Conservation (phyloP, 2,329 filamentous ascomycete genomes). For the Hymenoscyphus infarciens region DNA sequence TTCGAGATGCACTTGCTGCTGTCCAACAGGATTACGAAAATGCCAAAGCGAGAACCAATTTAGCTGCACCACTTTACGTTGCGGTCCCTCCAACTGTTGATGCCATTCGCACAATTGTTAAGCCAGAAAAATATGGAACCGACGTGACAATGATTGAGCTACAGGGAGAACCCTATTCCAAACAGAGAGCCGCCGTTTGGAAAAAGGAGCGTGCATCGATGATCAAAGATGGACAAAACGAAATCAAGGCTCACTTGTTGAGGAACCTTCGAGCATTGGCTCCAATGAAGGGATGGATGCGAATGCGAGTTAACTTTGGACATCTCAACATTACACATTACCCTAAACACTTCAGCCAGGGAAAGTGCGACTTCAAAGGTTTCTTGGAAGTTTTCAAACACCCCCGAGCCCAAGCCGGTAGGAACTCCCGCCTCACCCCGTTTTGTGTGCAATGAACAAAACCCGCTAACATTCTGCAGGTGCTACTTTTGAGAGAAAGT, state of each 20-base stretch:
- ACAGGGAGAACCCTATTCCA: slow-evolving; percentile 16
- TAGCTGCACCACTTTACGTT: slow-evolving; percentile 25
- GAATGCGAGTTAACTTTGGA: slow-evolving; percentile 35
- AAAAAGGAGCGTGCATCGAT: slow-evolving; percentile 13
- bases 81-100: slow-evolving; percentile 26
- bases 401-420: slow-evolving; percentile 18
- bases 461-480: neutral
- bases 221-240: slow-evolving; percentile 14
- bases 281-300: slow-evolving; percentile 29
- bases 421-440: neutral
- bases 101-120: slow-evolving; percentile 15
- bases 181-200: slow-evolving; percentile 22
- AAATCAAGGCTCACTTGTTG: slow-evolving; percentile 23
- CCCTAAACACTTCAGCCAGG: slow-evolving; percentile 19
- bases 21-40: slow-evolving; percentile 26
- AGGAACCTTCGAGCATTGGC: slow-evolving; percentile 24
- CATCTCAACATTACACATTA: slow-evolving; percentile 26
- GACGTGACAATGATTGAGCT: slow-evolving; percentile 19
- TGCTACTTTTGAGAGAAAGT: slow-evolving; percentile 31
- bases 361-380: slow-evolving; percentile 19
- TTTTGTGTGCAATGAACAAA: neutral
- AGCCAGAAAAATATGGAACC: slow-evolving; percentile 10
- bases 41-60: slow-evolving; percentile 20
- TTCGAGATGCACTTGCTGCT: slow-evolving; percentile 20
- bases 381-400: slow-evolving; percentile 31